Conservation (phyloP, 2,329 filamentous ascomycete species). For the Pseudogymnoascus sp. region DNA sequence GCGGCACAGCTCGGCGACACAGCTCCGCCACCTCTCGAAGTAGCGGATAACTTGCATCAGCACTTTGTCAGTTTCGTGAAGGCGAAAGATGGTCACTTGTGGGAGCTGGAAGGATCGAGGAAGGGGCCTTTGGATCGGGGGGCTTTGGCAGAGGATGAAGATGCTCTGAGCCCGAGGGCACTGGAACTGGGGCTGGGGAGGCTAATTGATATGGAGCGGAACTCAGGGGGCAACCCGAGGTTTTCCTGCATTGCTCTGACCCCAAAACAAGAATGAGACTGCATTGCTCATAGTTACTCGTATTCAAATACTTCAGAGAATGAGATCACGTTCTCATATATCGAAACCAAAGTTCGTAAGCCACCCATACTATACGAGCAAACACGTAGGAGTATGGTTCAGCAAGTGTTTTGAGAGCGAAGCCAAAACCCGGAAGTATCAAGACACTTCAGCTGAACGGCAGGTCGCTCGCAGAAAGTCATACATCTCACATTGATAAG, state of each 20-base stretch:
- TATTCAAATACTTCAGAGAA: neutral
- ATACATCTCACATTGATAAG: neutral
- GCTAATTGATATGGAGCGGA: conserved; percentile 16
- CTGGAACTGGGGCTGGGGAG: conserved; percentile 53
- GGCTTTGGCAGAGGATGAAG: conserved; percentile 51
- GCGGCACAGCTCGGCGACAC: conserved; percentile 77
- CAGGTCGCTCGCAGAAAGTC: neutral
- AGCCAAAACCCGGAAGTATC: too few species aligned
- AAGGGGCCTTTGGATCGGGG: conserved; percentile 58
- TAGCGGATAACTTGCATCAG: conserved; percentile 66
- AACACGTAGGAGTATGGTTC: too few species aligned
- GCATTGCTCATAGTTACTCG: neutral
- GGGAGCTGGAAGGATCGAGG: conserved; percentile 63
- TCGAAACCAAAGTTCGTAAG: neutral
- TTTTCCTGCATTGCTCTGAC: conserved; percentile 18
- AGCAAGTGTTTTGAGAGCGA: too few species aligned
- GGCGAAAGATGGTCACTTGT: conserved; percentile 56
- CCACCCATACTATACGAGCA: neutral
- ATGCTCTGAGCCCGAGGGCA: conserved; percentile 68
- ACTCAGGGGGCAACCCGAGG: conserved; percentile 13
- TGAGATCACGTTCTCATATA: neutral
- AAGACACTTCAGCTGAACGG: too few species aligned
- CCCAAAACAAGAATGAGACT: neutral
- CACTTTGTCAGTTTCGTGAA: conserved; percentile 97
- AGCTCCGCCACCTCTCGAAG: conserved; percentile 61